These are phyloP conservation scores for Cornus kousa DNA, from an alignment of 148 eudicot genomes.

Conservation along the genomic window DNA sequence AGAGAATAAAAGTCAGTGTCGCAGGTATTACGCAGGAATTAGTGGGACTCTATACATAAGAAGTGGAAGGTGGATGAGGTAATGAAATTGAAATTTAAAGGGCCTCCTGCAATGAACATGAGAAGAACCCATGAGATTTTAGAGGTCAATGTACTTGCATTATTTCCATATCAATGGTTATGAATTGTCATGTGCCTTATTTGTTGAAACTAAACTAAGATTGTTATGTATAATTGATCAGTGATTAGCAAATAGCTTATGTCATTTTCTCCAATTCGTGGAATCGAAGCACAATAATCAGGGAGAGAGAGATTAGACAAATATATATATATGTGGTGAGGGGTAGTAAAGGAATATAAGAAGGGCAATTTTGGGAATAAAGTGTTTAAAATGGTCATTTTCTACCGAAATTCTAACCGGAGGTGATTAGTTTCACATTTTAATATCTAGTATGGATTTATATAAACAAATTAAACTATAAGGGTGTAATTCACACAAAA, in stretches of 20 bases:
- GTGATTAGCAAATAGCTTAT: neutral
- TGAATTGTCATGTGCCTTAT: neutral
- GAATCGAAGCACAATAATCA: too few species aligned
- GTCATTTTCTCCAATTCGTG: neutral
- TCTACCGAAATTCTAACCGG: too few species aligned
- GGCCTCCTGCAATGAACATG: conserved; percentile 68
- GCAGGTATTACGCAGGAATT: conserved; percentile 77
- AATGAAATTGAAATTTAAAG: conserved; percentile 83
- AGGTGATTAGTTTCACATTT: too few species aligned
- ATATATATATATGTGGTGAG: too few species aligned
- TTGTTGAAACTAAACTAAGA: too few species aligned
- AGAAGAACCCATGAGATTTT: conserved; percentile 74
- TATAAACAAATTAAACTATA: too few species aligned
- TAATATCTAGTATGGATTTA: too few species aligned
- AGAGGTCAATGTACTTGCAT: conserved; percentile 54
- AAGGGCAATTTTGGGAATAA: too few species aligned
- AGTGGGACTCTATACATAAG: conserved; percentile 64
- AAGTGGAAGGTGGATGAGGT: conserved; percentile 87
- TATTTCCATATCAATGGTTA: neutral
- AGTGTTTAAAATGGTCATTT: too few species aligned
- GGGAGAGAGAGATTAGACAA: too few species aligned
- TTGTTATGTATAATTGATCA: neutral
- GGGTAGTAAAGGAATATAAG: too few species aligned
- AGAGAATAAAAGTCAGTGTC: conserved; percentile 74
- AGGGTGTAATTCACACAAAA: too few species aligned